Evolutionary conservation across 768 basidiomycete species (phyloP), one percentile per base, ranked within the genome.

Genomic region (Saitozyma podzolica): DNA sequence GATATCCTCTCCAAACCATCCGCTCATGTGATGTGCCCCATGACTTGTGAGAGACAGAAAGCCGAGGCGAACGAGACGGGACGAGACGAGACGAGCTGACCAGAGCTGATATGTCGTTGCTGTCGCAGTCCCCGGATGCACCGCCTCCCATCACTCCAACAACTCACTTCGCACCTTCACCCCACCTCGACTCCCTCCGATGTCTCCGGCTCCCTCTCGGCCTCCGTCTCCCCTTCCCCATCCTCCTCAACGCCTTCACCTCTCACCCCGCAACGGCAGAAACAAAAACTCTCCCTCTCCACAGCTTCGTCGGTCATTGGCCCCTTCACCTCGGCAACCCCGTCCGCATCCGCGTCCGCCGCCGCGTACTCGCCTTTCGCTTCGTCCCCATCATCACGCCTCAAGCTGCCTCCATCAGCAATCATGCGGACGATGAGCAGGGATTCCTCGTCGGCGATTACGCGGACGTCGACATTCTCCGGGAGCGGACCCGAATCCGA

Each of bases 321-420:
- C 19, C 45, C 42, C 6, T 52, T 39, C 45, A 13, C 56, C 20
- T 19, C 59, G n/a, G 13, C 45, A 16, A 20, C 19, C 20, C 11
- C 58, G 14, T 20, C 54, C 47, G 43, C 65, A 17, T 9, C 62
- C 39, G 29, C 64, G 8, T 47, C 59, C 8, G 45, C 61, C 29
- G 56, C 48, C 11, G 40, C 55, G 9, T 40, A 43, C 42, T 42
- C 9, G 20, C 39, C 29, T 29, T 29, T 29, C 29, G 29, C 29
- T 29, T 29, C 29, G 29, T 29, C 29, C 2, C 29, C 29, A 5
- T 29, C 29, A 29, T 29, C 29, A 29, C 52, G 73, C 42, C 58
- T 74, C n/a, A 61, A 65, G 20, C 59, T 74, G 9, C 73, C 73
- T 17, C 66, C 65, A 8, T 66, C 61, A 40, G 73, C 73, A 29